Base-by-base conservation (phyloP, 257 asterid species). In the Solanum rostratum region DNA sequence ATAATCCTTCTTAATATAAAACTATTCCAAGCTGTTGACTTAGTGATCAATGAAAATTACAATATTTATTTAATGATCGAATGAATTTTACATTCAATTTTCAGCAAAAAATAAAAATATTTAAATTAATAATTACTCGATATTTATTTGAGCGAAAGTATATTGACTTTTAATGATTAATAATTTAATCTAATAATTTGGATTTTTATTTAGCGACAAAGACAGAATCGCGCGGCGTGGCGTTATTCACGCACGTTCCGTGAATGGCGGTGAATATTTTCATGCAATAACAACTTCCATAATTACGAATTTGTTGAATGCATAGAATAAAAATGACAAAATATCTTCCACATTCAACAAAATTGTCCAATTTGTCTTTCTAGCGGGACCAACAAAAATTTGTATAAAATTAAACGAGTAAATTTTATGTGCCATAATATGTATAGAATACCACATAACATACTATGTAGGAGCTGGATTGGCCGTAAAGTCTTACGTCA, bases 181-280 rank as follows among this genome's bases (percentile, higher is more conserved):
- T 71, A 20, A 20, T 20, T 41, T 14, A 5, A 39, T 2, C n/a
- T 37, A 19, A 18, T 68, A 27, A 53, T 33, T 37, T 55, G 71
- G 16, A 18, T 6, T 71, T 22, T 14, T 41, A 74, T 59, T 74
- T 74, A 2, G 7, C 3, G 60, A 22, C n/a, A 20, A 10, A 1
- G 68, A 78, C 41, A 30, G 10, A 49, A 30, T 62, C 69, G 80
- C 69, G 30, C 68, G 63, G 83, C 45, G 33, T 76, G 86, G 76
- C 70, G 11, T 33, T 50, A 60, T 12, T 37, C 22, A 29, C 65
- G 66, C 57, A 55, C 52, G 37, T 74, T 15, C n/a, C 88, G 85
- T 79, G 86, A 86, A 66, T 86, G 76, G 53, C 86, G 88, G 86
- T 79, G 81, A 7, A 14, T 65, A 65, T 30, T 22, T 33, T n/a